A percentile compares a stretch with the other conserved stretches of the same genome.
phyloP scores from a whole-genome alignment of 257 asterid genomes.

The Ligustrum vulgare region DNA sequence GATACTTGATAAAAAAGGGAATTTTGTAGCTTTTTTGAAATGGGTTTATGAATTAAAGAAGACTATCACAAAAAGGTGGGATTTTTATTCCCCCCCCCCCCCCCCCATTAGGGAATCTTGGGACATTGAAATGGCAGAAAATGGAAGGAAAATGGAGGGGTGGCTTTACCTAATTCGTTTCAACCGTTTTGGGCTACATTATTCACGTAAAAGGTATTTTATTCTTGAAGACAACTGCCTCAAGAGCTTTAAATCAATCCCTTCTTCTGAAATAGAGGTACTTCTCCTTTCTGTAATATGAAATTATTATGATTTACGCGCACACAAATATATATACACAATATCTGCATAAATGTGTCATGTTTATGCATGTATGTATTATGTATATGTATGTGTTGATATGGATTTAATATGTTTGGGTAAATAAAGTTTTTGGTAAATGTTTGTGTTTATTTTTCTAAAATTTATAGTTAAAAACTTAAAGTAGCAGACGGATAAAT shows the following conservation, averaged over 20 bases:
- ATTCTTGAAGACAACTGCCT: slow-evolving; percentile 78
- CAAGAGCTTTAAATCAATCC: slow-evolving; percentile 76
- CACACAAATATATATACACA: background rate
- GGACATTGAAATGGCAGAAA: slow-evolving; percentile 45
- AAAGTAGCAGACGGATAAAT: background rate
- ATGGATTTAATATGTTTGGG: no score
- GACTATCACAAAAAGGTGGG: slow-evolving; percentile 23
- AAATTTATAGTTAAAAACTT: background rate
- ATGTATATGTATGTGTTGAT: background rate
- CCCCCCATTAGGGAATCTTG: background rate
- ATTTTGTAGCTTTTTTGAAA: slow-evolving; percentile 20
- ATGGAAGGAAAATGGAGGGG: slow-evolving; percentile 76
- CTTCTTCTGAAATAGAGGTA: slow-evolving; percentile 64
- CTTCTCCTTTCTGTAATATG: background rate
- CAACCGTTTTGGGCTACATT: slow-evolving; percentile 77
- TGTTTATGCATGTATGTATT: background rate
- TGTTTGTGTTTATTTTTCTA: background rate
- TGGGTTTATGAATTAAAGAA: slow-evolving; percentile 29
- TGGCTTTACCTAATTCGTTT: slow-evolving; percentile 80
- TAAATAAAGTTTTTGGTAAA: background rate
- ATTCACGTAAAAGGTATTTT: slow-evolving; percentile 82
- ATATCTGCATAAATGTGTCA: background rate
- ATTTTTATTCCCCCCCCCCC: slow-evolving; percentile 31
- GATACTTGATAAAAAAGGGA: slow-evolving; percentile 18
- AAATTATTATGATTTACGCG: background rate